Conservation (phyloP, 2,329 filamentous ascomycete genomes). For the Trichoderma polysporum region DNA sequence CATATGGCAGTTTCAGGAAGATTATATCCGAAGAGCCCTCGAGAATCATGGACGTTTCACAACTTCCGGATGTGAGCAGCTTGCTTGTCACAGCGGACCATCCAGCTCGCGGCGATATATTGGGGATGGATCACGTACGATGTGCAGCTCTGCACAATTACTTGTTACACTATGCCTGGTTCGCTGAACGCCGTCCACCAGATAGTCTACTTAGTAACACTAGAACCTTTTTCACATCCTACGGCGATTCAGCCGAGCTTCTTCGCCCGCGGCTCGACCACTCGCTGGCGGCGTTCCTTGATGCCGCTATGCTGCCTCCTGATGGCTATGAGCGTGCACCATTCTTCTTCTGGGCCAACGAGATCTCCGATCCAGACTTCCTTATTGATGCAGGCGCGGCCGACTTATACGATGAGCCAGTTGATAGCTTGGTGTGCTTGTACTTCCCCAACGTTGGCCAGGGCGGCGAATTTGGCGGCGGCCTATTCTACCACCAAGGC, state of each 20-base stretch:
- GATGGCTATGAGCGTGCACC: background rate
- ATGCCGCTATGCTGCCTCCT: background rate
- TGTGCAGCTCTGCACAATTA: conserved; percentile 36
- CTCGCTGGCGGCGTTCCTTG: conserved; percentile 2
- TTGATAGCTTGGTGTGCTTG: conserved; percentile 28
- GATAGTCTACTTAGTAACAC: background rate
- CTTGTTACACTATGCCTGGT: conserved; percentile 31
- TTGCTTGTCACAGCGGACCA: background rate
- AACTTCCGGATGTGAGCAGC: background rate
- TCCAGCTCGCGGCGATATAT: background rate
- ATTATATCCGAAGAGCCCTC: background rate
- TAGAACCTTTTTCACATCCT: background rate
- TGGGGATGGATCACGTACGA: conserved; percentile 24
- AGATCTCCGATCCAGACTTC: background rate
- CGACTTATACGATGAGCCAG: conserved; percentile 28
- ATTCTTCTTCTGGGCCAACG: background rate
- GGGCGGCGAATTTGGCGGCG: conserved; percentile 26
- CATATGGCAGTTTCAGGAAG: background rate
- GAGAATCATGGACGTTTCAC: background rate
- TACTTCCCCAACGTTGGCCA: conserved; percentile 26
- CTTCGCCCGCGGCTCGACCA: background rate
- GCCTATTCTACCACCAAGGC: conserved; percentile 34
- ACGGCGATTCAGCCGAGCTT: background rate
- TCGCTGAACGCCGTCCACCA: conserved; percentile 26
- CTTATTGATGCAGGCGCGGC: conserved; percentile 28